phyloP scores from a whole-genome alignment of 2,329 filamentous ascomycete species.

The Sclerotinia trifoliorum region DNA sequence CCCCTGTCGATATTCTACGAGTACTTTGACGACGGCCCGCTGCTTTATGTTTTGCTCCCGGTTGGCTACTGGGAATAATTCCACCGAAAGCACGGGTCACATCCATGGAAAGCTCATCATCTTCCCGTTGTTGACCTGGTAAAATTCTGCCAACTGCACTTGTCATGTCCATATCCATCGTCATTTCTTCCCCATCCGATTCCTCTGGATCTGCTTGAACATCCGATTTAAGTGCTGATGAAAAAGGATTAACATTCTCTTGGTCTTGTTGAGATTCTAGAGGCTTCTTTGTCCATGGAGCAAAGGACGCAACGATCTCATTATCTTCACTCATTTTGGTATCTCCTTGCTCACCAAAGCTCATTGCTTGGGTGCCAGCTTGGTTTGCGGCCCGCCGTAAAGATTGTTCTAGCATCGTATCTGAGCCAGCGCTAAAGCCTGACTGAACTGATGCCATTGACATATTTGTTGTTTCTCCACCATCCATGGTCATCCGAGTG shows the following conservation, averaged over 20 bases:
- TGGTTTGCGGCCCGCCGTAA: slow-evolving; percentile 71
- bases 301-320: slow-evolving; percentile 72
- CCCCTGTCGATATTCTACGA: slow-evolving; percentile 41
- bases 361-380: slow-evolving; percentile 70
- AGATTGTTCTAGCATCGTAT: slow-evolving; percentile 72
- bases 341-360: slow-evolving; percentile 55
- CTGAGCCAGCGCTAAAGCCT: slow-evolving; percentile 61
- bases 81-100: slow-evolving; percentile 80
- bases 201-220: slow-evolving; percentile 31
- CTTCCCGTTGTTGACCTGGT: slow-evolving; percentile 36
- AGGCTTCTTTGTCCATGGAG: slow-evolving; percentile 66
- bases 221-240: slow-evolving; percentile 34
- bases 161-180: slow-evolving; percentile 60
- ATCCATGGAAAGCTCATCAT: slow-evolving; percentile 79
- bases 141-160: slow-evolving; percentile 54
- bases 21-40: slow-evolving; percentile 40
- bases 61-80: slow-evolving; percentile 54
- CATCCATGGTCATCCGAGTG: slow-evolving; percentile 78
- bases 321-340: slow-evolving; percentile 55
- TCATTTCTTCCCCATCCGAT: slow-evolving; percentile 44
- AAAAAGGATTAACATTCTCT: slow-evolving; percentile 51
- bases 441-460: slow-evolving; percentile 63
- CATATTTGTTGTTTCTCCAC: slow-evolving; percentile 64
- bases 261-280: slow-evolving; percentile 44
- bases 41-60: slow-evolving; percentile 39